Base-by-base conservation (phyloP, 176 grass and related monocot species). In the Aegilops bicornis region DNA sequence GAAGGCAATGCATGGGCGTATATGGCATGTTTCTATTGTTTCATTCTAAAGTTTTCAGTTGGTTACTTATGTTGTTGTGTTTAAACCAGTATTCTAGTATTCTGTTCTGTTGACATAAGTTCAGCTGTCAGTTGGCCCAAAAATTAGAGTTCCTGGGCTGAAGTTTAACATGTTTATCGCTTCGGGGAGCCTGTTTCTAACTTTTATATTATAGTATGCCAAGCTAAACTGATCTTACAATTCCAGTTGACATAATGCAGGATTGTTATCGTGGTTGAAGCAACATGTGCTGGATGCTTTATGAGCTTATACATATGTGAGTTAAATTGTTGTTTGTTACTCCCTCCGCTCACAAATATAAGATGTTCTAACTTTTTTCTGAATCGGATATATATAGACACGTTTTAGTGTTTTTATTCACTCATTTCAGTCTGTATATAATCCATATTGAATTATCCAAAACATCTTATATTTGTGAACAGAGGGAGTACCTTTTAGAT, bases 261-360 rank as follows among this genome's bases (percentile, higher is more conserved):
- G 85, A 92, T 96, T 76, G 73, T 83, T 59, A 92, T 90, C 54
- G 84, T 96, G 80, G 77, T 90, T 78, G 96, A 98, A 94, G 90
- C 87, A 67, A 68, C 83, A 48, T 94, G 81, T 90, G 92, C 92
- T 69, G 96, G 90, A 88, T 96, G 92, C 85, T 94, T 96, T 80
- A 96, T 98, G 96, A 91, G 92, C 82, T 87, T 96, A 87, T 98
- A 98, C 85, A 85, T 98, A 88, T 95, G 96, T 94, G 77, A 91
- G 86, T 87, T 35, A 77, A 84, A 58, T 58, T 58, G 64, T 62
- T 81, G 14, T 70, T 78, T 79, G 60, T 79, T n/a, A 50, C 43
- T 14, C 43, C 11, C 43, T 47, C 43, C 12, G 12, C 14, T 47
- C 12, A 47, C 12, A 47, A 47, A 47, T 47, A 47, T 47, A 47